phyloP scores from a whole-genome alignment of 257 asterid species.

The Ligustrum vulgare region DNA sequence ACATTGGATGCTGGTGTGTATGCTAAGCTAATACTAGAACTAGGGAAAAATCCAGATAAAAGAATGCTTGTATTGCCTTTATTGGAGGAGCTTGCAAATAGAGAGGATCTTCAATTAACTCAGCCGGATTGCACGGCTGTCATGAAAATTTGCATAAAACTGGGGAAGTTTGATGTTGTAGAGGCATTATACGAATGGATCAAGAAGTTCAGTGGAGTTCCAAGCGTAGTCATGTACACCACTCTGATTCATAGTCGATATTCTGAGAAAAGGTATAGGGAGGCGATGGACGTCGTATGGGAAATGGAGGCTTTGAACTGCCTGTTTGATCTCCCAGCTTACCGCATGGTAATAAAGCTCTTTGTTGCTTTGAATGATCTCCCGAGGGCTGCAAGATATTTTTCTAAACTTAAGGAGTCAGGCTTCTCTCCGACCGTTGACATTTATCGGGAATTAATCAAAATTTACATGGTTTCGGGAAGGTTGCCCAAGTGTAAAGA shows the following conservation, averaged over 20 bases:
- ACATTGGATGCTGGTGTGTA: constrained; percentile 52
- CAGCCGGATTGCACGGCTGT: constrained; percentile 73
- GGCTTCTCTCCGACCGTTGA: constrained; percentile 68
- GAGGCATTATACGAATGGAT: constrained; percentile 74
- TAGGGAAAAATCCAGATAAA: constrained; percentile 69
- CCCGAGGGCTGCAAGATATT: constrained; percentile 61
- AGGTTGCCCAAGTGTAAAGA: constrained; percentile 71
- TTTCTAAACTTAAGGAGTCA: constrained; percentile 65
- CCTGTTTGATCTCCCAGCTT: constrained; percentile 77
- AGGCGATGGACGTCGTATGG: constrained; percentile 76
- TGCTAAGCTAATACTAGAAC: constrained; percentile 64
- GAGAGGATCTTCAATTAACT: constrained; percentile 61
- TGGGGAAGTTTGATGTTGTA: constrained; percentile 63
- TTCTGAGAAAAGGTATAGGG: constrained; percentile 54
- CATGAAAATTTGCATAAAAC: constrained; percentile 63
- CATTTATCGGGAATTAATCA: constrained; percentile 49
- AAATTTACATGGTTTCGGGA: constrained; percentile 54
- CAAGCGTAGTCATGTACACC: constrained; percentile 79
- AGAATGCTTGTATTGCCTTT: constrained; percentile 39
- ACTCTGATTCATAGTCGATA: constrained; percentile 65
- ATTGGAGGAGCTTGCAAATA: constrained; percentile 73
- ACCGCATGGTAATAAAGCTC: constrained; percentile 74
- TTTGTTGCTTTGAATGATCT: constrained; percentile 70
- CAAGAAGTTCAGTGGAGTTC: constrained; percentile 46
- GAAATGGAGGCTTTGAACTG: constrained; percentile 78